A percentile compares a stretch with the other conserved stretches of the same genome.
Conservation (phyloP, 148 eudicot genomes). For the Vaccinium corymbosum region DNA sequence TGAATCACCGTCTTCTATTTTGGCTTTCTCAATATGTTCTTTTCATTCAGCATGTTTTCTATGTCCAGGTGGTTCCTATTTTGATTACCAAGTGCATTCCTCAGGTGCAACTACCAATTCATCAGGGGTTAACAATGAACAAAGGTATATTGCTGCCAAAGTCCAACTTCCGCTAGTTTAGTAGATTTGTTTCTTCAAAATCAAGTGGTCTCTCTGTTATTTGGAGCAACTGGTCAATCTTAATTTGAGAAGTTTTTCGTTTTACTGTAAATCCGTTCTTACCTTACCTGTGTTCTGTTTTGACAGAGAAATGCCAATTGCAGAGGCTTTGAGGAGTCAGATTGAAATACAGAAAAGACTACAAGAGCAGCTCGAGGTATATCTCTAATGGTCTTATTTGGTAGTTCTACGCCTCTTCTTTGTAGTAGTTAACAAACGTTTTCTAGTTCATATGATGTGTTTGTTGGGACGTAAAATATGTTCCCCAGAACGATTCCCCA, state of each 20-base stretch:
- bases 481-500: not conserved
- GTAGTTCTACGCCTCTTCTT: not conserved
- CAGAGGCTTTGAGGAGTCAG: slow-evolving; percentile 50
- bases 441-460: not conserved
- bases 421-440: not conserved
- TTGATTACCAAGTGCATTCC: slow-evolving; percentile 28
- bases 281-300: not conserved
- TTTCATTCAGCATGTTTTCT: not conserved
- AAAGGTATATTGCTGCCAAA: slow-evolving; percentile 23
- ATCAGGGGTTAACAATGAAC: slow-evolving; percentile 30
- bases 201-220: not conserved
- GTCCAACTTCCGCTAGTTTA: not conserved
- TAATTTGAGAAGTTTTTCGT: not conserved
- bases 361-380: slow-evolving; percentile 58
- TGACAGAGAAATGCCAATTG: slow-evolving; percentile 47
- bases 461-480: not conserved
- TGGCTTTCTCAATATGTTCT: not conserved
- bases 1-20: not conserved
- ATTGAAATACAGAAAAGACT: slow-evolving; percentile 56
- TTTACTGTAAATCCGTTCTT: not conserved
- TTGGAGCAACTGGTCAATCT: not conserved
- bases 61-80: slow-evolving; percentile 31
- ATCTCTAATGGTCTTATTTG: not conserved
- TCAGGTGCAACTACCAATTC: slow-evolving; percentile 25
- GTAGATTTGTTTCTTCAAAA: not conserved